A percentile compares a stretch with the other conserved stretches of the same genome.
Evolutionary conservation across 345 rosid genomes (phyloP).

Genomic region (Psidium friedrichsthalianum): DNA sequence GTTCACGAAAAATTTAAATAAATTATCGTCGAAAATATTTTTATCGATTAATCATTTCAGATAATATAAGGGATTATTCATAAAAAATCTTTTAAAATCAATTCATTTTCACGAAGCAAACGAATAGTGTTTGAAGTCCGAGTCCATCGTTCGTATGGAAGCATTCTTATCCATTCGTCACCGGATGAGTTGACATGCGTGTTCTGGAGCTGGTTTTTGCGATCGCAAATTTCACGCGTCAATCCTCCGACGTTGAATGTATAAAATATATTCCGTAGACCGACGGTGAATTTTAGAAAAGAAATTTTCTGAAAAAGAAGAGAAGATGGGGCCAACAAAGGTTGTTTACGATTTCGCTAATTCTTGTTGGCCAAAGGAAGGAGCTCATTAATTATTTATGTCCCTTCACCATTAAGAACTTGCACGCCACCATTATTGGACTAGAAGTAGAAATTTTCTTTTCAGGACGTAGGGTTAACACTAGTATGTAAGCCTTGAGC

Average conservation of each 20-base stretch:
- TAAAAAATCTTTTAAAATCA: neutral
- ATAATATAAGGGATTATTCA: rapidly evolving
- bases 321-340: neutral
- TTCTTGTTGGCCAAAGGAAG: neutral
- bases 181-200: neutral
- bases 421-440: neutral
- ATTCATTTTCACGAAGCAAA: rapidly evolving
- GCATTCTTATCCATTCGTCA: neutral
- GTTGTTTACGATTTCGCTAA: neutral
- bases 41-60: no score
- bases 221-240: neutral
- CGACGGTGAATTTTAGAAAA: neutral
- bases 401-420: neutral
- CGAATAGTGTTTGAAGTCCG: no score
- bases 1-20: no score
- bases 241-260: neutral
- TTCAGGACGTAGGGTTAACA: neutral
- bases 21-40: no score
- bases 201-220: neutral
- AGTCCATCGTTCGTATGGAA: rapidly evolving
- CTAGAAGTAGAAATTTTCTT: neutral
- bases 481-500: neutral
- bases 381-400: neutral
- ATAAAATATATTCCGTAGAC: neutral
- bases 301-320: neutral